Conservation (phyloP, 2,329 filamentous ascomycete species). For the Westerdykella aurantiaca region DNA sequence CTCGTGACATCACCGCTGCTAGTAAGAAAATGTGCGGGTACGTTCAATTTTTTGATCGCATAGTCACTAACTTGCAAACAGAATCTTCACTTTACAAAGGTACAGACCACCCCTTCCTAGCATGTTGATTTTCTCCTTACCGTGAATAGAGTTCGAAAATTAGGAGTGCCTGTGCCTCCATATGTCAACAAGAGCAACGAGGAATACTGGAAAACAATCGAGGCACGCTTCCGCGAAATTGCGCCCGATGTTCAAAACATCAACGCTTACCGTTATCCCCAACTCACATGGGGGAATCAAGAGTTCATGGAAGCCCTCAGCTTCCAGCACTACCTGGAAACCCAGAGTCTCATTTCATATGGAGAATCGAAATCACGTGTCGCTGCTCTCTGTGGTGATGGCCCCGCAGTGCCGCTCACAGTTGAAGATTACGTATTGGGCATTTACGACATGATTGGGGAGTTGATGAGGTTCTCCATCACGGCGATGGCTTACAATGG, state of each 20-base stretch:
- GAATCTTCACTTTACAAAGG: constrained; percentile 82
- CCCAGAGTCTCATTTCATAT: constrained; percentile 66
- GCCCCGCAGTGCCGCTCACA: constrained; percentile 57
- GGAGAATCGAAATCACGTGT: constrained; percentile 49
- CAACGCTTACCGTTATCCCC: constrained; percentile 77
- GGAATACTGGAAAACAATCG: constrained; percentile 65
- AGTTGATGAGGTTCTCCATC: constrained; percentile 95
- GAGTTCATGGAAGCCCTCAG: constrained; percentile 90
- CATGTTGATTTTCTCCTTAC: constrained; percentile 65
- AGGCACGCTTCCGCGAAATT: constrained; percentile 61
- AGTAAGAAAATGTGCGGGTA: constrained; percentile 87
- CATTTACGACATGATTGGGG: constrained; percentile 87
- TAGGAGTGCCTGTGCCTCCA: constrained; percentile 57
- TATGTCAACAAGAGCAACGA: constrained; percentile 66
- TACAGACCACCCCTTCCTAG: constrained; percentile 29
- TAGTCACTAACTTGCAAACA: constrained; percentile 33
- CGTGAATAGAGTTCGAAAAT: constrained; percentile 66
- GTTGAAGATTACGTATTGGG: constrained; percentile 84
- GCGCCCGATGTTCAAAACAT: constrained; percentile 68
- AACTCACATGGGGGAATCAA: constrained; percentile 76
- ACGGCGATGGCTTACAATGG: constrained; percentile 75
- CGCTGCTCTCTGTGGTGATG: constrained; percentile 33
- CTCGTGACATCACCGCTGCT: constrained; percentile 82
- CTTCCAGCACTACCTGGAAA: constrained; percentile 80
- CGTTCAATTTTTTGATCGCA: neutral